phyloP scores from a whole-genome alignment of 1,139 yeast genomes.

The Geotrichum aggregatum region DNA sequence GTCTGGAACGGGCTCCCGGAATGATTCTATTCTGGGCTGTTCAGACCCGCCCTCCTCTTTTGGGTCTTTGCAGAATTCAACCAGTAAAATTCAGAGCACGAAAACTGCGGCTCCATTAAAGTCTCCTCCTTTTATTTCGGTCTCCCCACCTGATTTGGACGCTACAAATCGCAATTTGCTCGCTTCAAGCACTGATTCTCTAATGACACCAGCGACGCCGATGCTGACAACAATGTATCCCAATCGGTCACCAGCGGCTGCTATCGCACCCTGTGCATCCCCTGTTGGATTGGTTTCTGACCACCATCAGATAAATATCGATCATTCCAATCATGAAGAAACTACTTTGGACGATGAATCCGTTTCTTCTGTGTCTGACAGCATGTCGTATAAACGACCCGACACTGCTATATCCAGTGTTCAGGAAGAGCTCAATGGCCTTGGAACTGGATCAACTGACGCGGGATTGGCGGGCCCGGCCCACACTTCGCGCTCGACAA shows the following conservation, averaged over 20 bases:
- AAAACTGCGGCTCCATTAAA: not conserved
- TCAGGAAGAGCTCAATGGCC: slow-evolving; percentile 3
- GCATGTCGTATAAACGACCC: not conserved
- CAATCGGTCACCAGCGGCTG: not conserved
- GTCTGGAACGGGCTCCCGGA: not conserved
- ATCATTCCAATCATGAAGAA: slow-evolving; percentile 2
- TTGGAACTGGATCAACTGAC: not conserved
- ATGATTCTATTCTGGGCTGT: not conserved
- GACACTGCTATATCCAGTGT: slow-evolving; percentile 10
- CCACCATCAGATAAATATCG: slow-evolving; percentile 7
- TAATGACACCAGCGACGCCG: not conserved
- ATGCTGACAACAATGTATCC: not conserved
- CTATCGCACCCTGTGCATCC: not conserved
- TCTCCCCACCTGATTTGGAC: not conserved
- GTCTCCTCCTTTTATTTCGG: slow-evolving; percentile 3
- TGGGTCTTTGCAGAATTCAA: slow-evolving; percentile 9
- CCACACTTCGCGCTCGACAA: slow-evolving; percentile 5
- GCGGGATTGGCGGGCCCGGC: not conserved
- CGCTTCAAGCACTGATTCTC: not conserved
- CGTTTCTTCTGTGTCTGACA: slow-evolving; percentile 4
- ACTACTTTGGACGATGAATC: slow-evolving; percentile 6
- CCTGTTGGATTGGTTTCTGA: slow-evolving; percentile 10
- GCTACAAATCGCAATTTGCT: not conserved
- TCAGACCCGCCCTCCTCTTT: slow-evolving; percentile 15
- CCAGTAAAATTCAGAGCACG: slow-evolving; percentile 4